Base-by-base conservation (phyloP, 306 rosid genomes). In the apple (Malus domestica) region DNA sequence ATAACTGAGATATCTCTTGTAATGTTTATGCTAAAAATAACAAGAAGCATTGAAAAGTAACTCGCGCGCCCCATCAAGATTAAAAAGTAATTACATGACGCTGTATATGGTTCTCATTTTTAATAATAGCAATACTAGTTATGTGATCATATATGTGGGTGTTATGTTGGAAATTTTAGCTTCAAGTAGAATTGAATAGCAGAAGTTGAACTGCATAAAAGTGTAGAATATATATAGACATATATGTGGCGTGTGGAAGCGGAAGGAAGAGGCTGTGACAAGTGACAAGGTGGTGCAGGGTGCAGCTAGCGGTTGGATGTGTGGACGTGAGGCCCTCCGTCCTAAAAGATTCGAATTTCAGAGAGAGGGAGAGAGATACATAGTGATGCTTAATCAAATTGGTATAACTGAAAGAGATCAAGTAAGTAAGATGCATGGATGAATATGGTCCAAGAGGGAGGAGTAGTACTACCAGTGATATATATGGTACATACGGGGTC, bases 301-400 rank as follows among this genome's bases (percentile, higher is more conserved):
- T 49, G 54, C 54, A 49, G 54, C 54, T 49, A 15, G 55, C 55
- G 18, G 55, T 4, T 49, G 55, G 6, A 18, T 49, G 55, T 15
- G 55, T 49, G 55, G 55, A 49, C 6, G 20, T 49, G 79, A 77
- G 72, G 73, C 79, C 73, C 62, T 73, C 69, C 45, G 59, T 15
- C 81, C 85, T 45, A 71, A 74, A 81, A 84, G 90, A 87, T 82
- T 87, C 90, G 63, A 73, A 70, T 44, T 79, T n/a, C 68, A 73
- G 42, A 66, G 12, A 11, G 64, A 33, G 22, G 8, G 68, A 69
- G 60, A 67, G 58, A 58, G 49, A 9, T 52, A 64, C 7, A 46
- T 5, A 1, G 54, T 40, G 73, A 45, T 4, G 61, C 27, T 23
- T 44, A 46, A 8, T 23, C 19, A 52, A 51, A 14, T 35, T 19